Conservation (phyloP, 2,329 filamentous ascomycete species). For the Phyllosticta citribraziliensis region DNA sequence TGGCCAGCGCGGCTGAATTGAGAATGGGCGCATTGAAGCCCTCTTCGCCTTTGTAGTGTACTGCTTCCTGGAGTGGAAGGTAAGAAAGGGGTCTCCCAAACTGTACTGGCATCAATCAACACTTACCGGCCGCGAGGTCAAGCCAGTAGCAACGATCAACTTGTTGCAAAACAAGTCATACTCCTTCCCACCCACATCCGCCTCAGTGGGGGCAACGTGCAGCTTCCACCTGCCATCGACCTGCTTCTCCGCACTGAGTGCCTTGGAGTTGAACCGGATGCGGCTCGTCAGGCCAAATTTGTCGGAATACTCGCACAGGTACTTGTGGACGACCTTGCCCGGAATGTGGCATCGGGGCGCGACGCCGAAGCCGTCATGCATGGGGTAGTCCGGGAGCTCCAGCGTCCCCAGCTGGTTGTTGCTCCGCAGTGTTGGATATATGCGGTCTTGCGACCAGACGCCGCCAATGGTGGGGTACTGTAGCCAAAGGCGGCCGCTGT, state of each 20-base stretch:
- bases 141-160: constrained; percentile 52
- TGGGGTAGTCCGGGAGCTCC: constrained; percentile 30
- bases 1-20: constrained; percentile 30
- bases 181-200: background rate
- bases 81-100: constrained; percentile 35
- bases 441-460: constrained; percentile 32
- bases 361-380: constrained; percentile 24
- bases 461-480: constrained; percentile 24
- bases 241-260: constrained; percentile 38
- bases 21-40: constrained; percentile 45
- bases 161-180: constrained; percentile 30
- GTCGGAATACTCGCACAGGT: constrained; percentile 39
- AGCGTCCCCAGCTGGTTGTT: constrained; percentile 33
- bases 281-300: constrained; percentile 40
- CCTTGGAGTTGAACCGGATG: constrained; percentile 42
- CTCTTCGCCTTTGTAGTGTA: constrained; percentile 30
- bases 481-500: background rate
- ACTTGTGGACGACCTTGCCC: constrained; percentile 46
- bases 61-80: constrained; percentile 23
- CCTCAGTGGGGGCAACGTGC: background rate
- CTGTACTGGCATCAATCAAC: background rate
- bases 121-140: constrained; percentile 44
- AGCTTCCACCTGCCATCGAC: constrained; percentile 19
- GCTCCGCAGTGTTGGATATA: constrained; percentile 35
- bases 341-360: constrained; percentile 49